Evolutionary conservation across 345 rosid species (phyloP).

Genomic region (Eucalyptus cloeziana): DNA sequence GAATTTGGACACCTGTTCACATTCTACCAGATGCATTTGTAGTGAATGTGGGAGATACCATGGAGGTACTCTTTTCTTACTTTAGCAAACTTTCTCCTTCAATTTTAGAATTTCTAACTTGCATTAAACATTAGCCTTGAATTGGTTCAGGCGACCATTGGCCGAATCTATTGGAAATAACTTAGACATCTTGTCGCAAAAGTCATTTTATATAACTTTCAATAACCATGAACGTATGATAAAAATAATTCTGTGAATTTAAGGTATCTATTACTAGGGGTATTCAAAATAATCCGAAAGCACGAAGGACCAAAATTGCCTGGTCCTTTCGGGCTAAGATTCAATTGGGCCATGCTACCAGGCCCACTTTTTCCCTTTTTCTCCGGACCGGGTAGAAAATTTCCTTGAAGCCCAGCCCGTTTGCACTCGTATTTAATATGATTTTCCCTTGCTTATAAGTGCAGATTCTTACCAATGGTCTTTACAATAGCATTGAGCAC

Average conservation of each 20-base stretch:
- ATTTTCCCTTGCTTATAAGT: background rate
- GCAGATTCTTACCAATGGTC: conserved; percentile 4
- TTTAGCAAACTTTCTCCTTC: background rate
- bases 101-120: background rate
- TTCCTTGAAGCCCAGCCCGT: background rate
- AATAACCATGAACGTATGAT: background rate
- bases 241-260: background rate
- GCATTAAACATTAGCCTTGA: background rate
- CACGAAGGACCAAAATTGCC: background rate
- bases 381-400: background rate
- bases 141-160: background rate
- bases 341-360: background rate
- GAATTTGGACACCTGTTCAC: background rate
- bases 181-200: background rate
- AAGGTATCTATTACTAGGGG: background rate
- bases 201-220: background rate
- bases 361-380: background rate
- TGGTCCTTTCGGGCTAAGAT: background rate
- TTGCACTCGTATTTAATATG: background rate
- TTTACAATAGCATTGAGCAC: conserved; percentile 5
- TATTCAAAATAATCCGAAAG: background rate
- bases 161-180: background rate
- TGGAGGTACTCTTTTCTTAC: conserved; percentile 1
- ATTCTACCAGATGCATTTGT: background rate
- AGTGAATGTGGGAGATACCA: conserved; percentile 5